phyloP scores from a whole-genome alignment of 1,284 basidiomycete genomes.

The Ustilago sp. region DNA sequence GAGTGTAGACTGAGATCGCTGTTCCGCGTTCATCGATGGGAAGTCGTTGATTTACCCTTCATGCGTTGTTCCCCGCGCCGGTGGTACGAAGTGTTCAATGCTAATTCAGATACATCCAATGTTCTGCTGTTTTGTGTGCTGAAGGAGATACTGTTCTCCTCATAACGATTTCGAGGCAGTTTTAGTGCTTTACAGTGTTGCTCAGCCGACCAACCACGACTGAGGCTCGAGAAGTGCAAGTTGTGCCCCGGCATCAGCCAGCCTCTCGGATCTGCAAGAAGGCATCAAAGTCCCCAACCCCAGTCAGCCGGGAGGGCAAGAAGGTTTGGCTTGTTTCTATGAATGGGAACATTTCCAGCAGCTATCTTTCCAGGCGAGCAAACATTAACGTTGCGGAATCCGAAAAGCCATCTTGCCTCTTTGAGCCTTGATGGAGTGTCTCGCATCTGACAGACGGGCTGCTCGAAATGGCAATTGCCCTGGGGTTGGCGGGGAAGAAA shows the following conservation, averaged over 20 bases:
- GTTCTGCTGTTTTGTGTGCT: neutral
- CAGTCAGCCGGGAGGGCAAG: too few relatives aligned
- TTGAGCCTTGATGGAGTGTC: neutral
- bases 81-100: too few relatives aligned
- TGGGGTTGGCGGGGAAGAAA: neutral
- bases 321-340: neutral
- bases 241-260: neutral
- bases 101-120: too few relatives aligned
- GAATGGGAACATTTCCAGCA: constrained; percentile 8
- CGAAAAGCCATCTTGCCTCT: neutral
- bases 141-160: too few relatives aligned
- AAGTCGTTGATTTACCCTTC: neutral
- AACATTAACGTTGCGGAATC: neutral
- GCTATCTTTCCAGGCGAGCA: neutral
- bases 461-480: neutral
- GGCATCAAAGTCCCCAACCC: neutral
- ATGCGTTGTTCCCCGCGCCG: too few relatives aligned
- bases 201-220: too few relatives aligned
- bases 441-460: neutral
- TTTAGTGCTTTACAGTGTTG: too few relatives aligned
- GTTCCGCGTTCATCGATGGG: constrained; percentile 2
- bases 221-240: too few relatives aligned
- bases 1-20: neutral
- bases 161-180: too few relatives aligned
- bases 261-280: neutral